A percentile compares a stretch with the other conserved stretches of the same genome.
phyloP scores from a whole-genome alignment of 306 rosid species.

The Ochetophila trinervis region DNA sequence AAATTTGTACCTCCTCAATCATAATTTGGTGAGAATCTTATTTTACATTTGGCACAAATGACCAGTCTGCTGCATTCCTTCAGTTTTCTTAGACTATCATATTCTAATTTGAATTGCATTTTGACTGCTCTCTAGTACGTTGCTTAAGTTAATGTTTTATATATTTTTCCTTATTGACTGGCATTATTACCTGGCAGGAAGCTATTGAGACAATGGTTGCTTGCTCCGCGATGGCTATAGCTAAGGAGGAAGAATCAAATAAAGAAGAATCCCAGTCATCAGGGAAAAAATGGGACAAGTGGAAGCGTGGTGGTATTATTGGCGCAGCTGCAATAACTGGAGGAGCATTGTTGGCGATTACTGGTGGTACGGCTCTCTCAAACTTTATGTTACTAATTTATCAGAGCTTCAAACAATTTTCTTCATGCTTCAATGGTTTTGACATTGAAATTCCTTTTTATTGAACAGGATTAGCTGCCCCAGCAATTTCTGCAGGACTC shows the following conservation, averaged over 20 bases:
- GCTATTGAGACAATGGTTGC: slow-evolving; percentile 92
- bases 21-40: slow-evolving; percentile 12
- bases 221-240: slow-evolving; percentile 82
- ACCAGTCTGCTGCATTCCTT: not conserved
- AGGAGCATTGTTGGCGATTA: slow-evolving; percentile 82
- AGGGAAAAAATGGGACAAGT: slow-evolving; percentile 66
- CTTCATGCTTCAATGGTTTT: slow-evolving; percentile 17
- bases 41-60: slow-evolving; percentile 16
- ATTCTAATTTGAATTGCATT: slow-evolving; percentile 14
- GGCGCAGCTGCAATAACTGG: slow-evolving; percentile 98
- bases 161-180: slow-evolving; percentile 25
- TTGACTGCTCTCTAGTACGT: not conserved
- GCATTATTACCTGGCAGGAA: slow-evolving; percentile 52
- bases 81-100: slow-evolving; percentile 14
- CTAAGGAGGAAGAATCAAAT: slow-evolving; percentile 50
- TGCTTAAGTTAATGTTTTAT: slow-evolving; percentile 6
- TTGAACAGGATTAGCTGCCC: slow-evolving; percentile 89
- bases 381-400: slow-evolving; percentile 9
- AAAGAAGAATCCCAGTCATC: slow-evolving; percentile 49
- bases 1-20: not conserved
- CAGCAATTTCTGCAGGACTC: slow-evolving; percentile 93
- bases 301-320: slow-evolving; percentile 93
- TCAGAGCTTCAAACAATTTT: slow-evolving; percentile 10
- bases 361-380: slow-evolving; percentile 69
- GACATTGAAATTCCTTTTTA: slow-evolving; percentile 18